Base-by-base conservation (phyloP, 1,284 basidiomycete genomes). In the Naganishia sp. region DNA sequence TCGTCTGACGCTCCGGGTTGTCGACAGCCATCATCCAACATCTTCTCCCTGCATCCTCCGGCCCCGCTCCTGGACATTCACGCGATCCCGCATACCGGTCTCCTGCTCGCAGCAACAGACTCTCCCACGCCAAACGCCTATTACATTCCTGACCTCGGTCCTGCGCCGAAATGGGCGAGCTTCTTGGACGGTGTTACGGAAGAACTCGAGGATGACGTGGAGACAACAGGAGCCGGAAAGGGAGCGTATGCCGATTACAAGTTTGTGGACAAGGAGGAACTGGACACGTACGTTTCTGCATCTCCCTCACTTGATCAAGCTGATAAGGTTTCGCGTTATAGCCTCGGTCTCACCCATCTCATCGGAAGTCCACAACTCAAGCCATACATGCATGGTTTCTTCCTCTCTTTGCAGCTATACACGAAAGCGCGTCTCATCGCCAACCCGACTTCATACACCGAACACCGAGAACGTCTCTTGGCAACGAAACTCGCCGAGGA, bases 301-400 rank as follows among this genome's bases (percentile, higher is more conserved):
- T 18, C n/a, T 46, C 50, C 60, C 9, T 60, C 0, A 49, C 42
- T 45, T 53, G 42, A 17, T 6, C 11, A 2, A 9, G 28, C 43
- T 58, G 13, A 46, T 18, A 39, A 32, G 49, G 57, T 53, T 21
- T 32, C 6, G 17, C 28, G 43, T 67, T 23, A 21, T 15, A 61
- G 58, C 49, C 86, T 97, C 67, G 90, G 92, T n/a, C 81, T 99
- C 77, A 89, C 93, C 71, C 91, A 96, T 77, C 90, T 99, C 72
- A 82, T 97, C 73, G 96, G 96, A 61, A 96, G 94, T 1, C 88
- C 93, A 13, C 86, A 91, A 17, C 89, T 99, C 83, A 94, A 95
- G 78, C 95, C 96, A 1, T 99, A 99, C 82, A 98, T 99, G 95
- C 96, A 99, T 80, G 96, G 96, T 56, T 98, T 94, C 86, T 99